A percentile compares a stretch with the other conserved stretches of the same genome.
These are phyloP conservation scores for Ceriops zippeliana DNA, from an alignment of 345 rosid genomes.

Conservation along the genomic window DNA sequence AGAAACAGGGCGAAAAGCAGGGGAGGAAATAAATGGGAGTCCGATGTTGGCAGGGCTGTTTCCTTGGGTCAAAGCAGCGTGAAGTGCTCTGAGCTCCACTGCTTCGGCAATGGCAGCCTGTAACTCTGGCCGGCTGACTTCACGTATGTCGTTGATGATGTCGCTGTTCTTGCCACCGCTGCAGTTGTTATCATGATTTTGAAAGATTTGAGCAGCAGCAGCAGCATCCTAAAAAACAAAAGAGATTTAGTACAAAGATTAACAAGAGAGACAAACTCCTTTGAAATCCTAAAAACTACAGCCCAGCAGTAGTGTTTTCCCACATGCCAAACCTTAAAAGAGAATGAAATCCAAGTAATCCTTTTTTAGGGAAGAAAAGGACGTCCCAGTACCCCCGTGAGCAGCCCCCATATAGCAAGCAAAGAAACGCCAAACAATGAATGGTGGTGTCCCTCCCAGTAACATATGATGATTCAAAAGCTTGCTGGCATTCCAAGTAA, in stretches of 20 bases:
- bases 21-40: constrained; percentile 50
- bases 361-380: neutral
- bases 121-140: constrained; percentile 51
- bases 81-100: constrained; percentile 74
- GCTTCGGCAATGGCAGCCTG: constrained; percentile 90
- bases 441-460: constrained; percentile 17
- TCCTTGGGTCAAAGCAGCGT: constrained; percentile 67
- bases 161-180: constrained; percentile 11
- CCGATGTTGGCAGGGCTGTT: constrained; percentile 56
- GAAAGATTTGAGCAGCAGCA: constrained; percentile 45
- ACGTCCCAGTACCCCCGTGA: neutral
- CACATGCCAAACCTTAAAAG: too few species aligned
- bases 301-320: too few species aligned
- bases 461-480: neutral
- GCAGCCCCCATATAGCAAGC: too few species aligned
- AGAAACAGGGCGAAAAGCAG: constrained; percentile 53
- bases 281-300: too few species aligned
- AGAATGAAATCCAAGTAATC: too few species aligned
- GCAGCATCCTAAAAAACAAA: too few species aligned
- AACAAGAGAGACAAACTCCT: too few species aligned
- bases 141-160: constrained; percentile 14
- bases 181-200: constrained; percentile 22
- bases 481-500: too few species aligned
- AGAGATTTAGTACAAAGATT: too few species aligned
- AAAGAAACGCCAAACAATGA: neutral